Conservation (phyloP, 352 stramenopile species). For the Globisporangium acanthophoron region DNA sequence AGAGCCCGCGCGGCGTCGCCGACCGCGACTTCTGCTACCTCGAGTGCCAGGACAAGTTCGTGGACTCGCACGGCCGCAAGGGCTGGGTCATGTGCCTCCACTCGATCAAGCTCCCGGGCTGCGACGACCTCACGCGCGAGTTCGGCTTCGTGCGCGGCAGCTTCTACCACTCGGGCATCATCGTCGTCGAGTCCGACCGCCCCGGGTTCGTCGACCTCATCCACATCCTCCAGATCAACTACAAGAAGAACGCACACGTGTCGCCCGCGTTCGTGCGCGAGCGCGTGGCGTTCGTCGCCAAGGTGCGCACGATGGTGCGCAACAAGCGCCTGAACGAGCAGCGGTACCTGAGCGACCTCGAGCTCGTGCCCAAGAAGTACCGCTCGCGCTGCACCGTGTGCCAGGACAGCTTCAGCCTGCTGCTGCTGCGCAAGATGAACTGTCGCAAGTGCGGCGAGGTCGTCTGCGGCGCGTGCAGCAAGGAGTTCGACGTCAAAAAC, state of each 20-base stretch:
- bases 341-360: constrained; percentile 70
- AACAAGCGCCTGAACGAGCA: constrained; percentile 77
- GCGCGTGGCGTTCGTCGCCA: constrained; percentile 38
- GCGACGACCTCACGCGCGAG: constrained; percentile 66
- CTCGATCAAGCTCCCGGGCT: constrained; percentile 76
- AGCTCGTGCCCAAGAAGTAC: constrained; percentile 82
- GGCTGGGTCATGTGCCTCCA: constrained; percentile 83
- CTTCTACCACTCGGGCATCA: constrained; percentile 82
- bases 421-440: constrained; percentile 79
- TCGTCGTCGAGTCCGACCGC: constrained; percentile 73
- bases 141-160: constrained; percentile 74
- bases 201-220: constrained; percentile 77
- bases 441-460: constrained; percentile 87
- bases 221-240: constrained; percentile 76
- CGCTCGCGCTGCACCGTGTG: constrained; percentile 67
- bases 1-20: constrained; percentile 47
- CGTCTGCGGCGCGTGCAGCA: constrained; percentile 81
- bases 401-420: constrained; percentile 77
- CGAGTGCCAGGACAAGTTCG: constrained; percentile 86
- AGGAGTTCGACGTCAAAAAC: constrained; percentile 68
- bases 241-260: constrained; percentile 64
- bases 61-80: constrained; percentile 69
- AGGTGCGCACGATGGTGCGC: constrained; percentile 60
- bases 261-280: constrained; percentile 35
- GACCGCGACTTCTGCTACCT: constrained; percentile 76